Conservation (phyloP, 768 basidiomycete genomes). For the Podaxis sp. region DNA sequence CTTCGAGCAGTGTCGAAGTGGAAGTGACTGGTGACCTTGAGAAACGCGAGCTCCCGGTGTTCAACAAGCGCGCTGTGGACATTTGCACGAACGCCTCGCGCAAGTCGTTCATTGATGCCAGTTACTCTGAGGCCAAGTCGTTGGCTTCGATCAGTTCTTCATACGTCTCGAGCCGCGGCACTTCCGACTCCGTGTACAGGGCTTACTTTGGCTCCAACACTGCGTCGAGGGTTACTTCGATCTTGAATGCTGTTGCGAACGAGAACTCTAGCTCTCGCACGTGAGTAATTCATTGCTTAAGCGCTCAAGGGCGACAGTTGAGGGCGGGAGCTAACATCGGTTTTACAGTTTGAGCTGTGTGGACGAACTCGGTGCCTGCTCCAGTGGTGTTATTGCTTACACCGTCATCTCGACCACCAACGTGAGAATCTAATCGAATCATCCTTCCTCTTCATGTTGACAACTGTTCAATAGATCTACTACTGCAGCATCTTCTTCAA, state of each 20-base stretch:
- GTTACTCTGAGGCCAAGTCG: slow-evolving; percentile 40
- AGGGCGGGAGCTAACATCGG: background rate
- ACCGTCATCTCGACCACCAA: slow-evolving; percentile 45
- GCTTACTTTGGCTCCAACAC: slow-evolving; percentile 40
- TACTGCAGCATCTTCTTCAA: slow-evolving; percentile 49
- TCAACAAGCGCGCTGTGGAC: slow-evolving; percentile 37
- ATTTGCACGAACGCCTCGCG: slow-evolving; percentile 35
- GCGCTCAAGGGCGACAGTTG: background rate
- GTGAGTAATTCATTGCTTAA: slow-evolving; percentile 21
- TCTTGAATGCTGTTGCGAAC: slow-evolving; percentile 38
- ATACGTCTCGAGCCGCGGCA: slow-evolving; percentile 37
- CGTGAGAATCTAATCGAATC: slow-evolving; percentile 24
- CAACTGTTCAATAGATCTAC: slow-evolving; percentile 35
- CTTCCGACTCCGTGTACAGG: slow-evolving; percentile 36
- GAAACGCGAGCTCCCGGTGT: slow-evolving; percentile 29
- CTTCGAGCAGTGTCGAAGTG: slow-evolving; percentile 29
- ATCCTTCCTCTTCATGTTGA: background rate
- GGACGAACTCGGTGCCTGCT: slow-evolving; percentile 38
- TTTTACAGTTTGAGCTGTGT: slow-evolving; percentile 38
- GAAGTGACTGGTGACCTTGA: slow-evolving; percentile 35
- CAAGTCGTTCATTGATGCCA: slow-evolving; percentile 40
- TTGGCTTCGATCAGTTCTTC: slow-evolving; percentile 32
- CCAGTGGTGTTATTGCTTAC: slow-evolving; percentile 43
- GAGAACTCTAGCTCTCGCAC: slow-evolving; percentile 41
- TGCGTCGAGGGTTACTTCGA: slow-evolving; percentile 33